Base-by-base conservation (phyloP, 495 filamentous ascomycete species). In the Hypomontagnella monticulosa region DNA sequence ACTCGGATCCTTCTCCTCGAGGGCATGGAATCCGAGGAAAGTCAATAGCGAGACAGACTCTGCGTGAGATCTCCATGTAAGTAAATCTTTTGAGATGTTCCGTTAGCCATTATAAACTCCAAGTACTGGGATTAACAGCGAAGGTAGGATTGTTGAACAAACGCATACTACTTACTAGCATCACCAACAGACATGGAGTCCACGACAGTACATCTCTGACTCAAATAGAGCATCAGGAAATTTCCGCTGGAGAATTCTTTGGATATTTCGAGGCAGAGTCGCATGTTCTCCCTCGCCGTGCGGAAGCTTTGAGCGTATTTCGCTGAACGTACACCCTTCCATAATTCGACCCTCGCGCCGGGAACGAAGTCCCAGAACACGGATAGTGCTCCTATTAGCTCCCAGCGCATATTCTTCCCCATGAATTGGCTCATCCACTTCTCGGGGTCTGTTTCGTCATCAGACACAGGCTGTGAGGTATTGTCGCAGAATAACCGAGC, bases 371-470 rank as follows among this genome's bases (percentile, higher is more conserved):
- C 84, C 52, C 80, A 81, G 37, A 80, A 72, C 5, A 79, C 69
- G n/a, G 86, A 80, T 0, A 89, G 71, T 33, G 83, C 71, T 0
- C 82, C 87, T 3, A 88, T 65, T 2, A 83, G 71, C 70, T 89
- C 87, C 86, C 87, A 90, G 8, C 87, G 82, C 20, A 85, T 70
- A 42, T 81, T 80, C 10, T 69, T 65, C 0, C 84, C 87, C 0
- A 80, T 83, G 33, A 84, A 86, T 20, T 68, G 68, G 6, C 41
- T 32, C 2, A 71, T 20, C 75, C 75, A 77, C 16, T 51, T 3
- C 69, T 77, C 11, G 41, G 73, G 53, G 63, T 77, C 61, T 71
- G 82, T 43, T 76, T 79, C 30, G 70, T 76, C 56, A 5, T 73
- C 69, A 3, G 52, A 65, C 14, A 77, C 60, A 0, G 60, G 64